phyloP scores from a whole-genome alignment of 2,329 filamentous ascomycete species.

The Aphanocladium album region DNA sequence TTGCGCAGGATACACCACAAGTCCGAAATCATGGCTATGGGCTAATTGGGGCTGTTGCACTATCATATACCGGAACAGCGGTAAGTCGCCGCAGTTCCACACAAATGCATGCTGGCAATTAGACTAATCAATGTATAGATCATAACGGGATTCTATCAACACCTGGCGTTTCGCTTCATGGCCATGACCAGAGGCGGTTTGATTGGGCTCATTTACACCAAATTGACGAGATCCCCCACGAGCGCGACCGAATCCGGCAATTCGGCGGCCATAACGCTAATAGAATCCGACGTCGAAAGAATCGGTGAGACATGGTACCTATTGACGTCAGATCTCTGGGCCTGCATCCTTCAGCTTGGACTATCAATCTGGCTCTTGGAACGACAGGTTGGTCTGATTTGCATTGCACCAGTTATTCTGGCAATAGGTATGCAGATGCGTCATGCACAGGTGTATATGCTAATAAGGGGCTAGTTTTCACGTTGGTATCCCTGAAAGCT shows the following conservation, averaged over 20 bases:
- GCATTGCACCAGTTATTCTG: constrained; percentile 14
- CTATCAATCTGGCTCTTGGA: constrained; percentile 13
- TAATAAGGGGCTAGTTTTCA: background rate
- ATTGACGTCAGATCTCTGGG: constrained; percentile 7
- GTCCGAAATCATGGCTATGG: constrained; percentile 8
- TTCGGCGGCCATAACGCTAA: constrained; percentile 8
- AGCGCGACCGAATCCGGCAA: background rate
- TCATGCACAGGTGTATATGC: background rate
- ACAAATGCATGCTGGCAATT: background rate
- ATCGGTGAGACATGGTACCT: constrained; percentile 9
- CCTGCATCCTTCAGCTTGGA: constrained; percentile 11
- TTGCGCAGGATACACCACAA: background rate
- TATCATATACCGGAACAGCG: background rate
- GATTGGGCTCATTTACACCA: constrained; percentile 1
- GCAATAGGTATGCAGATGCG: background rate
- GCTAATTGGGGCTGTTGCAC: constrained; percentile 6
- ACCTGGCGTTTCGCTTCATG: constrained; percentile 9
- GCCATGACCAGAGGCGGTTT: constrained; percentile 9
- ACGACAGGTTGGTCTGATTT: constrained; percentile 13
- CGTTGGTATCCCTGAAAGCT: background rate
- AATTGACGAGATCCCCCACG: background rate
- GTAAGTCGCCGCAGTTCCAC: background rate
- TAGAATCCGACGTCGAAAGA: constrained; percentile 10
- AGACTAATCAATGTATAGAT: background rate
- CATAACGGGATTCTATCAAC: constrained; percentile 8